Percentiles rank a stretch among this genome's conserved stretches.
These are phyloP conservation scores for Mucor irregularis DNA, from an alignment of 371 early-diverging fungal species.

Conservation along the genomic window DNA sequence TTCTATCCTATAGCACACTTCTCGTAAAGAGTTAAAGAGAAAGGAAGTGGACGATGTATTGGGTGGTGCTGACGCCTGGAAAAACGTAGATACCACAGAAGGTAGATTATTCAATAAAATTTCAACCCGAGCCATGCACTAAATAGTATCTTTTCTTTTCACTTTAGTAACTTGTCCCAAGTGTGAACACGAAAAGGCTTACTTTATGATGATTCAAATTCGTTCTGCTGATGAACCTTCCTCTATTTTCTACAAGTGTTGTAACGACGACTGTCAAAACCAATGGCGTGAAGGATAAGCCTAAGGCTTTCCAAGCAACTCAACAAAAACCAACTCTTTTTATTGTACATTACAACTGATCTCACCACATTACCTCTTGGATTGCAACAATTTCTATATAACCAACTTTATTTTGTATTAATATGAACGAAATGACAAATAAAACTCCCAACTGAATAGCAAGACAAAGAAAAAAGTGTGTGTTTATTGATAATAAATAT, in stretches of 20 bases:
- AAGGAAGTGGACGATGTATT: constrained; percentile 94
- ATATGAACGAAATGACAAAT: no score
- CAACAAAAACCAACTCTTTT: not conserved
- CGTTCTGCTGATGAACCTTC: constrained; percentile 96
- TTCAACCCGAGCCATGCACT: no score
- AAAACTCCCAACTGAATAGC: no score
- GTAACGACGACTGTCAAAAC: constrained; percentile 65
- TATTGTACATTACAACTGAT: not conserved
- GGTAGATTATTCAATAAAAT: no score
- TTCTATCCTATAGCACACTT: constrained; percentile 41
- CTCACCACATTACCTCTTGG: not conserved
- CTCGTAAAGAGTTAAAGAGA: constrained; percentile 65
- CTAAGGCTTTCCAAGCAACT: not conserved
- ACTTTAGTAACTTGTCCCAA: constrained; percentile 76
- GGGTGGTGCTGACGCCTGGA: constrained; percentile 91
- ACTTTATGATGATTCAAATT: constrained; percentile 93
- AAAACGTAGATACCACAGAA: constrained; percentile 89
- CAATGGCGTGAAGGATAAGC: constrained; percentile 76
- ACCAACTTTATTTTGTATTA: not conserved
- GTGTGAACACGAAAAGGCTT: constrained; percentile 87
- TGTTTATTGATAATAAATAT: no score
- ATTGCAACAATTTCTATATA: not conserved
- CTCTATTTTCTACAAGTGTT: constrained; percentile 88
- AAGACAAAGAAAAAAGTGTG: no score
- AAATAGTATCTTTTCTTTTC: not conserved